A percentile compares a stretch with the other conserved stretches of the same genome.
phyloP scores from a whole-genome alignment of 192 early-diverging fungal species.

The Coemansia sp. region DNA sequence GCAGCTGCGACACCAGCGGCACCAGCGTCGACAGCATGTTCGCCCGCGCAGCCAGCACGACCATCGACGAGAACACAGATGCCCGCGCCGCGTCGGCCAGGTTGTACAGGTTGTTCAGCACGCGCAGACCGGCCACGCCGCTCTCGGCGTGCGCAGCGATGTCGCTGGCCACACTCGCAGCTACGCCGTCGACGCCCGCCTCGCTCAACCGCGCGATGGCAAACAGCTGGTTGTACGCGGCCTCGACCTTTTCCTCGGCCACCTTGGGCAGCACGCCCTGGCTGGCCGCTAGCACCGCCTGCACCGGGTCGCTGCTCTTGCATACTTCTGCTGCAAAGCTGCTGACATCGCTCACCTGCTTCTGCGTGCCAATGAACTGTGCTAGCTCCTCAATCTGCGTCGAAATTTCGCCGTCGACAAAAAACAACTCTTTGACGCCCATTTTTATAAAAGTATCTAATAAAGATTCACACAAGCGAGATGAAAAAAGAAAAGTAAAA shows the following conservation, averaged over 20 bases:
- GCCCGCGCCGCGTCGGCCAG: conserved; percentile 61
- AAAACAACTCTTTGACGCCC: conserved; percentile 45
- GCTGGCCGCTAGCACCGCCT: conserved; percentile 50
- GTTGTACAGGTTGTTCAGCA: conserved; percentile 80
- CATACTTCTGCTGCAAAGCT: conserved; percentile 7
- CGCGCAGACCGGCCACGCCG: conserved; percentile 31
- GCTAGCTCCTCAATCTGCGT: conserved; percentile 71
- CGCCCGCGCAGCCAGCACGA: conserved; percentile 67
- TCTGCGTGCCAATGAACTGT: conserved; percentile 52
- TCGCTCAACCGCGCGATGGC: conserved; percentile 8
- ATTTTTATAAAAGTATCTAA: conserved; percentile 10
- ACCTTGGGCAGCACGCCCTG: conserved; percentile 35
- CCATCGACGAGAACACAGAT: conserved; percentile 70
- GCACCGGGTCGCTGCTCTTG: conserved; percentile 9
- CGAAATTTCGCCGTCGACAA: conserved; percentile 41
- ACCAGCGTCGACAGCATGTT: conserved; percentile 19
- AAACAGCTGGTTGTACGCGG: conserved; percentile 50
- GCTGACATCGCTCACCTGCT: conserved; percentile 2
- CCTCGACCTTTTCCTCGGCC: conserved; percentile 31
- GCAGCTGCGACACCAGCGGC: conserved; percentile 22
- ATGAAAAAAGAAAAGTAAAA: no score
- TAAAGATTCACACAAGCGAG: no score
- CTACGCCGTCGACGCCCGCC: not conserved
- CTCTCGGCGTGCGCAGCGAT: conserved; percentile 13
- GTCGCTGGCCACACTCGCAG: conserved; percentile 1